These are phyloP conservation scores for Phialemoniopsis sp. DNA, from an alignment of 2,329 filamentous ascomycete genomes.

Conservation along the genomic window DNA sequence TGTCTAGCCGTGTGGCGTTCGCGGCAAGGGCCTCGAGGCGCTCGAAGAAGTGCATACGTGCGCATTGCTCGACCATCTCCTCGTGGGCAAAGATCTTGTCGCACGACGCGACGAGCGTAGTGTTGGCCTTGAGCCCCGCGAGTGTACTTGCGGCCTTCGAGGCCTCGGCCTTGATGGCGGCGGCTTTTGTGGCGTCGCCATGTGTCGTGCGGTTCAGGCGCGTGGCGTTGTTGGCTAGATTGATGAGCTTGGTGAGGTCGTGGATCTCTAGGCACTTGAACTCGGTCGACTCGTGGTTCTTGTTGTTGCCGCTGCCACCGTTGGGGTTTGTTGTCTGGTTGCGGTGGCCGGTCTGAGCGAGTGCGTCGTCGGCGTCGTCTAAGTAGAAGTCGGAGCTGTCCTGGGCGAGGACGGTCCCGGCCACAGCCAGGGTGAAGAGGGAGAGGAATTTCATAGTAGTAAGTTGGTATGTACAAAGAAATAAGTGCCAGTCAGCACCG, in stretches of 20 bases:
- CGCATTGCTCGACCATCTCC: constrained; percentile 20
- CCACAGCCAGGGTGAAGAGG: constrained; percentile 12
- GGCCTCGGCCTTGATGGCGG: constrained; percentile 30
- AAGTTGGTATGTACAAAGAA: too few relatives aligned
- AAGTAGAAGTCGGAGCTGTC: not conserved
- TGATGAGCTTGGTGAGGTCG: constrained; percentile 20
- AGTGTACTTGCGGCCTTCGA: constrained; percentile 21
- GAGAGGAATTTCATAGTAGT: constrained; percentile 13
- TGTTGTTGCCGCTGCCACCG: constrained; percentile 11
- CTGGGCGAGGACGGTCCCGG: constrained; percentile 19
- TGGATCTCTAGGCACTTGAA: constrained; percentile 25
- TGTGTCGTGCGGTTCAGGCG: constrained; percentile 23
- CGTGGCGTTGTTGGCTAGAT: constrained; percentile 28
- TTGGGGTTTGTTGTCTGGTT: too few relatives aligned
- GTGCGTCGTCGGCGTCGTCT: too few relatives aligned
- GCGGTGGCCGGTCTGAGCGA: too few relatives aligned
- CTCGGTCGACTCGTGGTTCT: constrained; percentile 19
- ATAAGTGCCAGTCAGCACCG: too few relatives aligned
- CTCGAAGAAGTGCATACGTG: constrained; percentile 19
- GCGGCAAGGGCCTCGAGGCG: constrained; percentile 15
- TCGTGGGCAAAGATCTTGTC: constrained; percentile 22
- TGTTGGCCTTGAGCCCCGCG: constrained; percentile 23
- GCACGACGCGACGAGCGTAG: constrained; percentile 27
- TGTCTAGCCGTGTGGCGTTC: constrained; percentile 16
- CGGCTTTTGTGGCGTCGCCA: constrained; percentile 28